Evolutionary conservation across 371 early-diverging fungal species (phyloP), one percentile per base, ranked within the genome.

Genomic region (Chytridiales sp.): DNA sequence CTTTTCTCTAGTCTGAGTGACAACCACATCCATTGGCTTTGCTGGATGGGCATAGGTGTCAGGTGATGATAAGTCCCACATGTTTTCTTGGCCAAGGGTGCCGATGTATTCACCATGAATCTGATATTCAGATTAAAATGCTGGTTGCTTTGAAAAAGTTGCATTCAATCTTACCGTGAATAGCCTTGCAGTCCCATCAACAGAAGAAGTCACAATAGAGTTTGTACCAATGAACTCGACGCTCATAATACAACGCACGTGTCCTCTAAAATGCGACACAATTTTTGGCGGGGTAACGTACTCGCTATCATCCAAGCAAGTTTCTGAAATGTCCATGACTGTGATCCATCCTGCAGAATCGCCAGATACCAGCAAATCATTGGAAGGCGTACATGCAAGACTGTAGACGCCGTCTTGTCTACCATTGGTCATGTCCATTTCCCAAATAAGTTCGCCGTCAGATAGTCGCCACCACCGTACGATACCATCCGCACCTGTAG

Each of bases 401-500:
- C 68, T 62, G 55, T 60, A 76, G 31, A 76, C 64, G 15, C 74
- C 73, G 38, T 77, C 77, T 1, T 61, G 66, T 15, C 53, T 6
- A 31, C 59, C 53, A 19, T 41, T 21, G 43, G 62, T 59, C 13
- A 54, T 71, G 26, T 76, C 71, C 39, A 68, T 53, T 44, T 69
- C 68, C 54, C 59, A 66, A 11, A 69, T 39, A 1, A 75, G 59
- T 26, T 56, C 36, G 11, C 61, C 63, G 19, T 51, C 36, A n/a
- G 21, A 15, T 0, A 70, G 54, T 34, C 73, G 61, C 80, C 80
- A 80, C 63, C 67, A 77, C 15, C 80, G 74, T 19, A 80, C 43
- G 9, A 70, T 41, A 30, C 80, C 80, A 48, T 80, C 80, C 9
- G 69, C 56, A 3, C 80, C 76, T 22, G 70, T 61, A 0, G 75